These are phyloP conservation scores for Tilletia caries DNA, from an alignment of 1,284 basidiomycete species.

Conservation along the genomic window DNA sequence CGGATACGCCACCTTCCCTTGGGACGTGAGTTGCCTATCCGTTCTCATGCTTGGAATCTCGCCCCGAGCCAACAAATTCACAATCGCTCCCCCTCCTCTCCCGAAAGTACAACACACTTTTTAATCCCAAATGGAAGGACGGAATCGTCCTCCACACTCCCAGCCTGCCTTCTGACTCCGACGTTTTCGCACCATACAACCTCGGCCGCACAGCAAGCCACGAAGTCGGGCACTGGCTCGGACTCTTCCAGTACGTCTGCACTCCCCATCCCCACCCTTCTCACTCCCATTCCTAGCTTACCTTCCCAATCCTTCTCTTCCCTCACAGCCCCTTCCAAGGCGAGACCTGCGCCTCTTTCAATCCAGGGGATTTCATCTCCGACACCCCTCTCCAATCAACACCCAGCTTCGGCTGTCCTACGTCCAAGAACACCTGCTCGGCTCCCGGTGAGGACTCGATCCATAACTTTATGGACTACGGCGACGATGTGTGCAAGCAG, in stretches of 20 bases:
- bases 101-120: too few species aligned
- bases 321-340: conserved; percentile 60
- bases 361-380: conserved; percentile 58
- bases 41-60: too few species aligned
- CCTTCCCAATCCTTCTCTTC: background rate
- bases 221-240: conserved; percentile 58
- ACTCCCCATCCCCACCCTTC: too few species aligned
- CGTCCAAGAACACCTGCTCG: conserved; percentile 25
- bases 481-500: conserved; percentile 29
- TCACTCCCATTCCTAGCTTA: too few species aligned
- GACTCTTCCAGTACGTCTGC: conserved; percentile 58
- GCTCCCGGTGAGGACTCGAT: conserved; percentile 27
- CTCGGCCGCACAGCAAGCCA: conserved; percentile 62
- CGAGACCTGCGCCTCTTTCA: conserved; percentile 56
- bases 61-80: too few species aligned
- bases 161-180: conserved; percentile 59
- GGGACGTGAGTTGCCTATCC: conserved; percentile 18
- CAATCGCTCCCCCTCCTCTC: too few species aligned
- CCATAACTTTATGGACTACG: conserved; percentile 37
- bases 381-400: conserved; percentile 58
- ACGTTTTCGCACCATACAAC: conserved; percentile 57
- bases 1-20: conserved; percentile 60
- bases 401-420: conserved; percentile 30
- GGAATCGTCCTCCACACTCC: conserved; percentile 60
- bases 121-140: conserved; percentile 39